Conservation (phyloP, 768 basidiomycete species). For the Plicaturopsis crispa region DNA sequence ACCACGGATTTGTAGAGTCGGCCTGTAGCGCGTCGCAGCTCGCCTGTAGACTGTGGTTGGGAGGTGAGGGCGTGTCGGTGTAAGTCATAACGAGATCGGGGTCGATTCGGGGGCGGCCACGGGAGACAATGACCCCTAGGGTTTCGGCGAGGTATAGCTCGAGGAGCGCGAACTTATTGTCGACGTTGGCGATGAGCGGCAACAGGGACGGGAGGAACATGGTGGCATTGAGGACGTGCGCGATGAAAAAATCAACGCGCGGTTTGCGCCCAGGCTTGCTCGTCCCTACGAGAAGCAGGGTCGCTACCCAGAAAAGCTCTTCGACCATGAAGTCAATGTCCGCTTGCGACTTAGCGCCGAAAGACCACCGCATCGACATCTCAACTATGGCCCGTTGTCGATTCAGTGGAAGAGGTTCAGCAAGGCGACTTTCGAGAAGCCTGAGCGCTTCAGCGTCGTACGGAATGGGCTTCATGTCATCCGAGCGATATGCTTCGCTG, state of each 20-base stretch:
- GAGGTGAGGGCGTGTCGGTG: constrained; percentile 32
- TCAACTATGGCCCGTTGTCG: constrained; percentile 36
- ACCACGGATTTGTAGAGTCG: constrained; percentile 44
- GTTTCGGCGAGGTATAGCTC: constrained; percentile 31
- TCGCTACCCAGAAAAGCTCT: constrained; percentile 41
- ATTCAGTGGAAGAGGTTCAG: constrained; percentile 25
- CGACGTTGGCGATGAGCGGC: constrained; percentile 18
- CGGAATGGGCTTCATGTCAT: constrained; percentile 37
- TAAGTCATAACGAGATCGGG: constrained; percentile 38
- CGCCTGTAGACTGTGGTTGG: constrained; percentile 14
- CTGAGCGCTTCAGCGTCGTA: constrained; percentile 41
- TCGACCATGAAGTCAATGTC: constrained; percentile 36
- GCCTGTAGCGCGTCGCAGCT: constrained; percentile 29
- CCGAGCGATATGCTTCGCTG: constrained; percentile 41
- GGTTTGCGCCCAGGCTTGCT: constrained; percentile 39
- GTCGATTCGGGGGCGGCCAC: constrained; percentile 50
- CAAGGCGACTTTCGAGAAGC: constrained; percentile 25
- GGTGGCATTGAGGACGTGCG: constrained; percentile 49
- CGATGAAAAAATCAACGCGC: constrained; percentile 49
- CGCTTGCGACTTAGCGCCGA: constrained; percentile 21
- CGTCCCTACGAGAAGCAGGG: constrained; percentile 39
- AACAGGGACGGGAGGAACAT: constrained; percentile 41
- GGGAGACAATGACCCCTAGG: constrained; percentile 26
- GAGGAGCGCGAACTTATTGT: constrained; percentile 38
- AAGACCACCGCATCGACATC: constrained; percentile 32